Percentiles rank a stretch among this genome's conserved stretches.
Conservation (phyloP, 2,329 filamentous ascomycete genomes). For the Trichoderma koningii region DNA sequence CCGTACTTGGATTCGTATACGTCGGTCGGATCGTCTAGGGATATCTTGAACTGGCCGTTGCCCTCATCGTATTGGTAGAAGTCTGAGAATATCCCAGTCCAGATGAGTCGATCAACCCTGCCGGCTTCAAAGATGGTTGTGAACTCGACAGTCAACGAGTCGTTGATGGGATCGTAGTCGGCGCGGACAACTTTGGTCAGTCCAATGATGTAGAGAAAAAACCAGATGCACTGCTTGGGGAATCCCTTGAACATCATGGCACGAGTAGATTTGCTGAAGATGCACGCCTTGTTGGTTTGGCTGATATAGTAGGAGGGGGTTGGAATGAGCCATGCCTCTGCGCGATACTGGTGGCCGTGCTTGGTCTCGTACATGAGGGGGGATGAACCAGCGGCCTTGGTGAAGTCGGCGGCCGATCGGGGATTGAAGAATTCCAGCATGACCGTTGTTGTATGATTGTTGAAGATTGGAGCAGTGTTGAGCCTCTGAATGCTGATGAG, state of each 20-base stretch:
- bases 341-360: neutral
- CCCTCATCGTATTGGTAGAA: neutral
- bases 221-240: constrained; percentile 32
- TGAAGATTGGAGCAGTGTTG: constrained; percentile 1
- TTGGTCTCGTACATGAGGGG: constrained; percentile 1
- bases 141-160: constrained; percentile 32
- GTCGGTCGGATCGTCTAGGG: neutral
- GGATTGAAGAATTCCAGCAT: constrained; percentile 33
- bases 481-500: constrained; percentile 26
- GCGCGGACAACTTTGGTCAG: constrained; percentile 22
- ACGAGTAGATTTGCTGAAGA: constrained; percentile 12
- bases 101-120: neutral
- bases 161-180: neutral
- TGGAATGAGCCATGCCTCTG: constrained; percentile 25
- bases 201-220: constrained; percentile 29
- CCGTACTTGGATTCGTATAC: too few relatives aligned
- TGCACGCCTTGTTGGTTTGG: neutral
- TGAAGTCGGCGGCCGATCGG: neutral
- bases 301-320: constrained; percentile 25
- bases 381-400: accelerated
- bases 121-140: constrained; percentile 27
- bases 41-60: neutral
- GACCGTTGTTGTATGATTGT: constrained; percentile 11
- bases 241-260: constrained; percentile 30
- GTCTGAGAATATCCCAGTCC: neutral